Percentiles rank a stretch among this genome's conserved stretches.
These are phyloP conservation scores for Bonia amplexicaulis DNA, from an alignment of 176 grass and related monocot species.

Conservation along the genomic window DNA sequence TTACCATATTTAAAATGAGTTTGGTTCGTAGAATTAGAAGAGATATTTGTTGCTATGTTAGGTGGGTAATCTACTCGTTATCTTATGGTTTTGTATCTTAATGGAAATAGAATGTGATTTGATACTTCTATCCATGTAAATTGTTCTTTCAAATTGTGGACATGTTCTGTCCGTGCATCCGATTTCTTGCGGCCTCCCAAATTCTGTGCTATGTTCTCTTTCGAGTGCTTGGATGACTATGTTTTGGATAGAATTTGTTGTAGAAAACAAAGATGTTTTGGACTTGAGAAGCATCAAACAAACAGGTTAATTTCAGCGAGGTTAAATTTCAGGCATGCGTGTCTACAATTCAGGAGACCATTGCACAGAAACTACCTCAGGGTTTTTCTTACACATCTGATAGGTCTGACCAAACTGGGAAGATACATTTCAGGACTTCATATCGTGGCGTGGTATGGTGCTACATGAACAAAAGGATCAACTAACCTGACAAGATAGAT, in stretches of 20 bases:
- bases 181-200: not conserved
- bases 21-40: not conserved
- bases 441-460: not conserved
- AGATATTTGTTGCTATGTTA: not conserved
- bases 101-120: not conserved
- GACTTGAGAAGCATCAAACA: not conserved
- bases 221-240: not conserved
- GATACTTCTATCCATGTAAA: not conserved
- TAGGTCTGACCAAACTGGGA: not conserved
- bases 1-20: not conserved
- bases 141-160: not conserved
- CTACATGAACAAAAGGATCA: not conserved
- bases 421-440: not conserved
- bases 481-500: not conserved
- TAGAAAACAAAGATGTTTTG: not conserved
- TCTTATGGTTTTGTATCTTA: not conserved
- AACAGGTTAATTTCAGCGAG: not conserved
- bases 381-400: not conserved
- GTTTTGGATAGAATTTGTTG: not conserved
- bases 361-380: not conserved
- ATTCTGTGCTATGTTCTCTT: not conserved
- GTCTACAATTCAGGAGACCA: not conserved
- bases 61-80: conserved; percentile 12
- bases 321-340: not conserved
- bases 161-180: not conserved